A percentile compares a stretch with the other conserved stretches of the same genome.
These are phyloP conservation scores for Thermomucor indicae-seudaticae DNA, from an alignment of 371 early-diverging fungal genomes.

Conservation along the genomic window DNA sequence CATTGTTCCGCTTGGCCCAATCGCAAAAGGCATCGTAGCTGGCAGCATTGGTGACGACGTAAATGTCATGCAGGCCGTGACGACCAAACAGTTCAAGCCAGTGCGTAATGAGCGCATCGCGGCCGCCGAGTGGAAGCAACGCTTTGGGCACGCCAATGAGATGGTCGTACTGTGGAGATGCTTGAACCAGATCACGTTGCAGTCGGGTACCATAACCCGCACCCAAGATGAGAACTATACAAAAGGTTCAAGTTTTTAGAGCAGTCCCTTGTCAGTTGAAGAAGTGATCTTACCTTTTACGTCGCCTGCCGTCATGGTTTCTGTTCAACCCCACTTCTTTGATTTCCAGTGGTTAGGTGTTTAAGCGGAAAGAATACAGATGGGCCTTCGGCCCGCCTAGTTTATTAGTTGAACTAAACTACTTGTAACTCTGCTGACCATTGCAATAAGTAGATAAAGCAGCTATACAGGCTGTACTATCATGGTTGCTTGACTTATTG, in stretches of 20 bases:
- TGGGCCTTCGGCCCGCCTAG: too few relatives aligned
- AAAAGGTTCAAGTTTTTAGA: neutral
- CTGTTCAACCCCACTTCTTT: too few relatives aligned
- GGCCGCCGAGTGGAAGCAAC: conserved; percentile 38
- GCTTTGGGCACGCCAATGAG: conserved; percentile 50
- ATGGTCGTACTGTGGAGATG: conserved; percentile 24
- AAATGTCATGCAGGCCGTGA: conserved; percentile 25
- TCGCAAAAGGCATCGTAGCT: conserved; percentile 36
- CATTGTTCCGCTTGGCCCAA: conserved; percentile 41
- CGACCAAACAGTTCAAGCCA: conserved; percentile 42
- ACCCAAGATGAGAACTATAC: conserved; percentile 45
- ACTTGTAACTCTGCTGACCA: too few relatives aligned
- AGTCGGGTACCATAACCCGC: conserved; percentile 58
- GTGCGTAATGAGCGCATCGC: conserved; percentile 48
- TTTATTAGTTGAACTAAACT: too few relatives aligned
- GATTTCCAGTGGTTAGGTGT: too few relatives aligned
- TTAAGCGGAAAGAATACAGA: too few relatives aligned
- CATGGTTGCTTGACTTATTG: too few relatives aligned
- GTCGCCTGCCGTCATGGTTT: too few relatives aligned
- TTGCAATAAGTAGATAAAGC: too few relatives aligned
- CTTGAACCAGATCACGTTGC: conserved; percentile 41
- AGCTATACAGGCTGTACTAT: too few relatives aligned
- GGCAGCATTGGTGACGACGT: conserved; percentile 42
- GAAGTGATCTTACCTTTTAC: too few relatives aligned
- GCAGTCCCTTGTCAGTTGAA: too few relatives aligned